Base-by-base conservation (phyloP, 75 land plant species). In the Larix kaempferi region DNA sequence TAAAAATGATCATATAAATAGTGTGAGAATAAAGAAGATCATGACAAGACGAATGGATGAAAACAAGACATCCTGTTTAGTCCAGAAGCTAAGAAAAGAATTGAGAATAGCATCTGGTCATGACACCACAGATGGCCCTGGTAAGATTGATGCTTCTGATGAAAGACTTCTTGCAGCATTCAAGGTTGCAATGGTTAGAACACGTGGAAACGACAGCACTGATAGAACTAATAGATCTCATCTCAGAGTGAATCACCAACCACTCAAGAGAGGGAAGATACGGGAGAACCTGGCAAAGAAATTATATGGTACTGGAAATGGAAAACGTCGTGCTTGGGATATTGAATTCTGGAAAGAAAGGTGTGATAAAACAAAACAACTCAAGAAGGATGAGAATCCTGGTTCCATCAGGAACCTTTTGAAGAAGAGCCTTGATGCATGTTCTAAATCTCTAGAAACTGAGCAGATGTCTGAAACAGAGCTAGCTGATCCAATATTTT, bases 311-410 rank as follows among this genome's bases (percentile, higher is more conserved):
- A 85, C 85, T 58, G 81, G 90, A 29, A 85, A 65, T 79, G 95
- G 98, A 29, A 86, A 74, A 62, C 78, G 93, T 41, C 87, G 87
- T 52, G 96, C 91, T 77, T 90, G 91, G 86, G 96, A 98, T 66
- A 80, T 98, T 65, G 90, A 98, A 74, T 98, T 95, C 71, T 98
- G 99, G 99, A 95, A 92, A 74, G 84, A 86, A 64, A 83, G 92
- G 27, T 84, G 92, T 77, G 41, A 73, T 61, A 71, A 54, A 63
- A 55, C 71, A 80, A 58, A 85, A 27, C 29, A 84, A 23, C 79
- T 82, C 79, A 89, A 87, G 71, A 91, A 91, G 77, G 80, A 87
- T 78, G 87, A 86, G 73, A 91, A 88, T 25, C 62, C 85, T 72
- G 83, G 88, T 57, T 89, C 91, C 26, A 88, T 86, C 64, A 87